Evolutionary conservation across 2,329 filamentous ascomycete genomes (phyloP).

Genomic region (Metarhizium humberi): DNA sequence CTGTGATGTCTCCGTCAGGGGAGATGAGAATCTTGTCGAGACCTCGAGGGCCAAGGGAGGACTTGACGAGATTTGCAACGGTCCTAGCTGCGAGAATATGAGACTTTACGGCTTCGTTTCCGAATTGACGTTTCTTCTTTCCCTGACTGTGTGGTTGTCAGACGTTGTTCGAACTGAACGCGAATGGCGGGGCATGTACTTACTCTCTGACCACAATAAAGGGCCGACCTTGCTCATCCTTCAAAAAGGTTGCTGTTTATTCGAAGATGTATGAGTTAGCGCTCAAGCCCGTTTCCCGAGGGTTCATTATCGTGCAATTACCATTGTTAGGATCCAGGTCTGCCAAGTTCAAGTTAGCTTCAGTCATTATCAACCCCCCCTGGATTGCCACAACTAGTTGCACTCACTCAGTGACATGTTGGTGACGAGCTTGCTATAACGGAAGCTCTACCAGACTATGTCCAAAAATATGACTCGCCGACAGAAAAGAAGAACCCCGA

Average conservation of each 20-base stretch:
- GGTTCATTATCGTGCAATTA: slow-evolving; percentile 21
- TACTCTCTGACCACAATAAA: slow-evolving; percentile 99
- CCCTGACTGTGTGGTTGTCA: slow-evolving; percentile 58
- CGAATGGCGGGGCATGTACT: slow-evolving; percentile 24
- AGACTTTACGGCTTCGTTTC: slow-evolving; percentile 94
- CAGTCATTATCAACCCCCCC: slow-evolving; percentile 13
- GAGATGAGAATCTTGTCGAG: slow-evolving; percentile 99
- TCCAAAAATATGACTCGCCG: slow-evolving; percentile 3
- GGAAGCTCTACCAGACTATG: slow-evolving; percentile 14
- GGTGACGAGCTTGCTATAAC: slow-evolving; percentile 17
- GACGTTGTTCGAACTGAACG: not conserved
- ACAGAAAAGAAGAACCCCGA: slow-evolving; percentile 11
- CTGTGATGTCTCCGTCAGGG: slow-evolving; percentile 95
- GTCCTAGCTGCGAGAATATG: slow-evolving; percentile 96
- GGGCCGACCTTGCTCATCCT: slow-evolving; percentile 93
- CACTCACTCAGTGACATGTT: slow-evolving; percentile 31
- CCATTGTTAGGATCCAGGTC: slow-evolving; percentile 79
- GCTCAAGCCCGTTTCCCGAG: not conserved
- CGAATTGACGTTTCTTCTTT: slow-evolving; percentile 94
- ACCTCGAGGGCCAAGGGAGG: slow-evolving; percentile 87
- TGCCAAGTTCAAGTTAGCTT: slow-evolving; percentile 32
- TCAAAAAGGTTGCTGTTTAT: slow-evolving; percentile 60
- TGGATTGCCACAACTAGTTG: slow-evolving; percentile 11
- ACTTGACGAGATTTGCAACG: slow-evolving; percentile 95
- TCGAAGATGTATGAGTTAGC: slow-evolving; percentile 12